These are phyloP conservation scores for Persicaria tinctoria DNA, from an alignment of 148 eudicot genomes.

Conservation along the genomic window DNA sequence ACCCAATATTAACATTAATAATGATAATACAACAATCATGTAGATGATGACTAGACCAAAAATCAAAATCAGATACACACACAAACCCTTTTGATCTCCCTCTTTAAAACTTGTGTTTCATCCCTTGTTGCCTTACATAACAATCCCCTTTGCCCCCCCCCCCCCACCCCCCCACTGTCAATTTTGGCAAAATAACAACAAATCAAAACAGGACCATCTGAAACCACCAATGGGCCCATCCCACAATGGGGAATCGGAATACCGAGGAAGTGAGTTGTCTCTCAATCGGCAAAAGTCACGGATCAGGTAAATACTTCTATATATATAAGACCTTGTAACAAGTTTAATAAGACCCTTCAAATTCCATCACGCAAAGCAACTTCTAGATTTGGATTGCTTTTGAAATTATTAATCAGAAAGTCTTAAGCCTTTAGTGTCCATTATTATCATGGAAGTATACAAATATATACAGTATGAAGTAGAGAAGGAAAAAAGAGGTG, in stretches of 20 bases:
- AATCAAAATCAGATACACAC: neutral
- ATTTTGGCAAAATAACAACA: neutral
- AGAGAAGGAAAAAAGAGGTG: neutral
- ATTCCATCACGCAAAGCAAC: slow-evolving; percentile 4
- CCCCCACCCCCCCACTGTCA: slow-evolving; percentile 5
- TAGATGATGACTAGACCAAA: slow-evolving; percentile 9
- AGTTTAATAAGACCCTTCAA: neutral
- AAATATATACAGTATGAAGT: neutral
- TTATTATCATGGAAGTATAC: neutral
- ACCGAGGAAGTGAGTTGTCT: no score
- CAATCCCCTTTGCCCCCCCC: slow-evolving; percentile 5
- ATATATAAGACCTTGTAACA: neutral
- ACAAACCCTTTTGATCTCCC: neutral
- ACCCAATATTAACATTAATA: neutral
- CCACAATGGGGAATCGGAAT: no score
- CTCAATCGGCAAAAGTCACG: no score
- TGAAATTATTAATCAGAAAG: neutral
- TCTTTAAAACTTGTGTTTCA: neutral
- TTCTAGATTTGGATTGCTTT: neutral
- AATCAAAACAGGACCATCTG: neutral
- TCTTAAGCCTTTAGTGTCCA: neutral
- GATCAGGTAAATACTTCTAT: no score
- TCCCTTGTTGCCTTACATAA: neutral
- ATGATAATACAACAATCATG: slow-evolving; percentile 1
- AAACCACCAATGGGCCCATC: neutral